These are phyloP conservation scores for Pyrenochaeta sp. DNA, from an alignment of 2,329 filamentous ascomycete genomes.

Conservation along the genomic window DNA sequence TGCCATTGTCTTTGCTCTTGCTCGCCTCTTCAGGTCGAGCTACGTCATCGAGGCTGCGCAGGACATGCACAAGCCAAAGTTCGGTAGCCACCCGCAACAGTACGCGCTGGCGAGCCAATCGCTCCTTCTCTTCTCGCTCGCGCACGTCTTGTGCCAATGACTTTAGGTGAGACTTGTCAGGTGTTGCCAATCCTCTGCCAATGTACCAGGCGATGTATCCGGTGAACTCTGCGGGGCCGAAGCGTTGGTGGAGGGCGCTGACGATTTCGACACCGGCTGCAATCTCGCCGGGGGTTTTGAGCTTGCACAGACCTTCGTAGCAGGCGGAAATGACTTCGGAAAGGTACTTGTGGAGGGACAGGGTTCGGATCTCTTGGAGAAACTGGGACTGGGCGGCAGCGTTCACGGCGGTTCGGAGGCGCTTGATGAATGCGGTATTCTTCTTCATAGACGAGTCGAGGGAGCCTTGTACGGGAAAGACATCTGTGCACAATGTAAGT, in stretches of 20 bases:
- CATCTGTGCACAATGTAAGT: constrained; percentile 62
- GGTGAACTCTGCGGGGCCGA: constrained; percentile 89
- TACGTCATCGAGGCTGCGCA: constrained; percentile 80
- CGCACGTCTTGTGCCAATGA: constrained; percentile 79
- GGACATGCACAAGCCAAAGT: constrained; percentile 89
- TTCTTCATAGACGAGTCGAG: constrained; percentile 97
- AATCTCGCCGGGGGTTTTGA: constrained; percentile 91
- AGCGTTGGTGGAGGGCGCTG: constrained; percentile 94
- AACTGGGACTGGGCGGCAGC: constrained; percentile 82
- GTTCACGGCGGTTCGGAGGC: constrained; percentile 87
- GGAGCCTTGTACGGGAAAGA: constrained; percentile 78
- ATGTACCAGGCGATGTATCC: constrained; percentile 91
- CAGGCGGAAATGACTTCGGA: constrained; percentile 96
- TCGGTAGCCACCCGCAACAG: constrained; percentile 92
- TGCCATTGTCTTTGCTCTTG: constrained; percentile 65
- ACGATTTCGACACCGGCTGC: constrained; percentile 91
- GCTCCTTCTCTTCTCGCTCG: constrained; percentile 96
- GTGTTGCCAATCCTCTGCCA: constrained; percentile 88
- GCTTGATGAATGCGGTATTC: constrained; percentile 98
- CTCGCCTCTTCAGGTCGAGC: constrained; percentile 70
- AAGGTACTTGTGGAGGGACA: constrained; percentile 94
- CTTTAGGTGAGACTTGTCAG: constrained; percentile 86
- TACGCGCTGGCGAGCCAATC: constrained; percentile 83
- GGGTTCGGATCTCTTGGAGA: constrained; percentile 84
- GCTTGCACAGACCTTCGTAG: constrained; percentile 90